Percentiles rank a stretch among this genome's conserved stretches.
phyloP scores from a whole-genome alignment of 176 grass and related monocot genomes.

The Coix lacrymajobi region DNA sequence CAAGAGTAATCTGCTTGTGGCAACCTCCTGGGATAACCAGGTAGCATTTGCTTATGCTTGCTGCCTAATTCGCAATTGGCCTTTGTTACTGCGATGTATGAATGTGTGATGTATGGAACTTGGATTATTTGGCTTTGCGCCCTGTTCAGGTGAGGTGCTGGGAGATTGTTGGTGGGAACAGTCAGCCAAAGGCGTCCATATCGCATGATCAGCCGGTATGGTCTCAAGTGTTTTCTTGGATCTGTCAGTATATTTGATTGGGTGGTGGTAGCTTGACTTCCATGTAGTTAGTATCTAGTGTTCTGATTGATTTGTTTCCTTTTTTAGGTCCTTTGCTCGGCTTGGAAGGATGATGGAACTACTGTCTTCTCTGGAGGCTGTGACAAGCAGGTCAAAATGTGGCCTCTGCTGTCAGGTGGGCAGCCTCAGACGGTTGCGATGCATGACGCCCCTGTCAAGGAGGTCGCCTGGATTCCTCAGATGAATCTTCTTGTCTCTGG shows the following conservation, averaged over 20 bases:
- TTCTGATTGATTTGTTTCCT: conserved; percentile 22
- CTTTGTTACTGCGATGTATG: background rate
- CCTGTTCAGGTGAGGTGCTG: conserved; percentile 80
- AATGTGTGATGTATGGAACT: background rate
- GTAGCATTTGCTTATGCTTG: conserved; percentile 7
- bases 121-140: background rate
- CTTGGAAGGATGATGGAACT: conserved; percentile 94
- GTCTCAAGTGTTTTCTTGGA: conserved; percentile 5
- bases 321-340: conserved; percentile 74
- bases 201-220: conserved; percentile 85
- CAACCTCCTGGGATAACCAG: conserved; percentile 78
- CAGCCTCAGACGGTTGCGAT: conserved; percentile 71
- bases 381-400: conserved; percentile 93
- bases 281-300: background rate
- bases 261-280: background rate
- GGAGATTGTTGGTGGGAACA: conserved; percentile 78
- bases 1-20: conserved; percentile 57
- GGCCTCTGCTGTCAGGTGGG: conserved; percentile 80
- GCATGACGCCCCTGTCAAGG: conserved; percentile 87
- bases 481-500: conserved; percentile 95
- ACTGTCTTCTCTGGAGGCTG: conserved; percentile 91
- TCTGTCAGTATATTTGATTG: background rate
- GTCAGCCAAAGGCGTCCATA: conserved; percentile 90
- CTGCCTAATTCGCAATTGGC: background rate
- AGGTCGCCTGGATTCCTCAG: conserved; percentile 78